These are phyloP conservation scores for Termitomyces eurrhizus DNA, from an alignment of 768 basidiomycete genomes.

Conservation along the genomic window DNA sequence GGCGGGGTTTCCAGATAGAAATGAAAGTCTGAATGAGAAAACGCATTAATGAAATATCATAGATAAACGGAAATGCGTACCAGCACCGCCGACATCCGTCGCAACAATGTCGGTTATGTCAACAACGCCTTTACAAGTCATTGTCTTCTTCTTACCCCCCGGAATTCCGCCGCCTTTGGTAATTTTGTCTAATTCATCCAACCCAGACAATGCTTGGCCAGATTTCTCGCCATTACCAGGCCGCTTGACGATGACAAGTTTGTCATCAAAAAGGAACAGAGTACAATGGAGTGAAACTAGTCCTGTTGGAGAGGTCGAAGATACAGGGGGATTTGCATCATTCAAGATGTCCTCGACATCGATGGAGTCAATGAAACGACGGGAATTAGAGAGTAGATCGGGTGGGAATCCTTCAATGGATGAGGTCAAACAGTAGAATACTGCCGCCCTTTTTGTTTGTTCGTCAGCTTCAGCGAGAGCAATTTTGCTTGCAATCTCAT, in stretches of 20 bases:
- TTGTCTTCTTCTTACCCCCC: conserved; percentile 67
- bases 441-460: conserved; percentile 83
- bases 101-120: conserved; percentile 82
- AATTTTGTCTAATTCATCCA: conserved; percentile 76
- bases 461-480: conserved; percentile 91
- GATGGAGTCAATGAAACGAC: conserved; percentile 87
- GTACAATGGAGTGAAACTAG: conserved; percentile 70
- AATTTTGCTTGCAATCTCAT: conserved; percentile 85
- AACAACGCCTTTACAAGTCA: conserved; percentile 81
- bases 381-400: conserved; percentile 81
- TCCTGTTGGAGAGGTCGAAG: conserved; percentile 34
- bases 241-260: conserved; percentile 87
- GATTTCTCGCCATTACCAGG: conserved; percentile 72
- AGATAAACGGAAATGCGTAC: conserved; percentile 37
- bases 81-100: conserved; percentile 81
- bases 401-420: conserved; percentile 92
- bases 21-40: conserved; percentile 63
- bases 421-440: conserved; percentile 80
- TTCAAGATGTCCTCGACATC: conserved; percentile 82
- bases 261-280: conserved; percentile 92
- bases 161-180: conserved; percentile 61
- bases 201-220: conserved; percentile 65
- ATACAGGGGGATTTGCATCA: conserved; percentile 45
- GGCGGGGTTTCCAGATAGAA: conserved; percentile 83
- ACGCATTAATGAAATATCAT: background rate